Evolutionary conservation across 148 eudicot genomes (phyloP).

Genomic region (Dysphania ambrosioides): DNA sequence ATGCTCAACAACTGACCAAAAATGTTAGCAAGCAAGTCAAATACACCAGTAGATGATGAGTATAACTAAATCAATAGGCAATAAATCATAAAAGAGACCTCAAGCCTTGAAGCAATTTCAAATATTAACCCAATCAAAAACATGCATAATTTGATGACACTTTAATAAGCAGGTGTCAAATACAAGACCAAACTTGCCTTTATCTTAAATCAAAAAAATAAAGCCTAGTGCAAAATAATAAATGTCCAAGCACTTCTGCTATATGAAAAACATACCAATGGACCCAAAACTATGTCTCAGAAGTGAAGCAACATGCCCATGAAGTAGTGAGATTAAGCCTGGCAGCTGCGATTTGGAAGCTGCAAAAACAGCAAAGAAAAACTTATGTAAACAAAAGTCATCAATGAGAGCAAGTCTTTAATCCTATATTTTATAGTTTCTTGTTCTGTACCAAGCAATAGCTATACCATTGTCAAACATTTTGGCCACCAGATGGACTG

Average conservation of each 20-base stretch:
- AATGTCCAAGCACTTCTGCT: neutral
- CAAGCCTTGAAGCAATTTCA: neutral
- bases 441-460: neutral
- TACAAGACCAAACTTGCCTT: neutral
- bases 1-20: slow-evolving; percentile 68
- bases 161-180: neutral
- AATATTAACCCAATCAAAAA: neutral
- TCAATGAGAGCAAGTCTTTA: neutral
- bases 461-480: slow-evolving; percentile 82
- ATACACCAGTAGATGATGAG: neutral
- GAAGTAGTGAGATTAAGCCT: slow-evolving; percentile 69
- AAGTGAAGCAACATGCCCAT: slow-evolving; percentile 91
- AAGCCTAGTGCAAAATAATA: neutral
- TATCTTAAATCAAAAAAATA: too few species aligned
- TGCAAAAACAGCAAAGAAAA: slow-evolving; percentile 31
- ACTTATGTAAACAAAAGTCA: slow-evolving; percentile 1
- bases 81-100: neutral
- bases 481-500: slow-evolving; percentile 84
- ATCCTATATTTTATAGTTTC: neutral
- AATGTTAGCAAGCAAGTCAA: neutral
- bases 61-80: neutral
- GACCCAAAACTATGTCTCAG: slow-evolving; percentile 88
- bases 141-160: neutral
- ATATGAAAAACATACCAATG: slow-evolving; percentile 51
- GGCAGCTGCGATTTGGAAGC: slow-evolving; percentile 84